These are phyloP conservation scores for Ceratobasidium sp. DNA, from an alignment of 1,284 basidiomycete genomes.

Conservation along the genomic window DNA sequence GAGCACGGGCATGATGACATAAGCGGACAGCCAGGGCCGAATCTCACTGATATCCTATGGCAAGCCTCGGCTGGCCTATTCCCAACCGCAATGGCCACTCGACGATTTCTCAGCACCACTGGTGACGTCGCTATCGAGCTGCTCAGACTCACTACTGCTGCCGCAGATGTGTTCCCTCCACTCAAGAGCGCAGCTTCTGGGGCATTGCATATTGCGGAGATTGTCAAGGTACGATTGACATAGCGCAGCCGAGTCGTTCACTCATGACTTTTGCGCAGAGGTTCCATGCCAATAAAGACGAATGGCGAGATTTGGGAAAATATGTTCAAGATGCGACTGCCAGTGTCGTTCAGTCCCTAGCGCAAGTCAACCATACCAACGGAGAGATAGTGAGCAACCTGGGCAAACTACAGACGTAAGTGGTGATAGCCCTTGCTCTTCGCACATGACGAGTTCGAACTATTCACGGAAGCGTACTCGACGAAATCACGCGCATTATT, in stretches of 20 bases:
- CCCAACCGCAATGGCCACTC: background rate
- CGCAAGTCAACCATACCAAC: background rate
- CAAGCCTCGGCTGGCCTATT: background rate
- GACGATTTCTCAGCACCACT: background rate
- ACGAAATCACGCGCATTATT: background rate
- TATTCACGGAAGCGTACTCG: background rate
- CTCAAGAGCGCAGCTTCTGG: background rate
- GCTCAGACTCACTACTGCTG: background rate
- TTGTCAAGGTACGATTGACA: background rate
- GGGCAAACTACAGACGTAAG: background rate
- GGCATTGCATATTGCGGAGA: conserved; percentile 3
- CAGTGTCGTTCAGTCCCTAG: background rate
- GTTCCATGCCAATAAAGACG: background rate
- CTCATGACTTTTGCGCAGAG: background rate
- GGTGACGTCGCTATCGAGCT: conserved; percentile 4
- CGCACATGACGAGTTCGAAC: no score
- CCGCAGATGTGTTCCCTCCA: conserved; percentile 2
- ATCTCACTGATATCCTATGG: no score
- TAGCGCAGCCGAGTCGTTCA: background rate
- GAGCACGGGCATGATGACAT: no score
- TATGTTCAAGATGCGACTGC: background rate
- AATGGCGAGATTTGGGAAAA: background rate
- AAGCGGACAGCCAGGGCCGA: no score
- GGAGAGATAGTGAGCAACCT: background rate
- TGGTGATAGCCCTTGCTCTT: background rate